These are phyloP conservation scores for Beauveria brongniartii DNA, from an alignment of 2,329 filamentous ascomycete genomes.

Conservation along the genomic window DNA sequence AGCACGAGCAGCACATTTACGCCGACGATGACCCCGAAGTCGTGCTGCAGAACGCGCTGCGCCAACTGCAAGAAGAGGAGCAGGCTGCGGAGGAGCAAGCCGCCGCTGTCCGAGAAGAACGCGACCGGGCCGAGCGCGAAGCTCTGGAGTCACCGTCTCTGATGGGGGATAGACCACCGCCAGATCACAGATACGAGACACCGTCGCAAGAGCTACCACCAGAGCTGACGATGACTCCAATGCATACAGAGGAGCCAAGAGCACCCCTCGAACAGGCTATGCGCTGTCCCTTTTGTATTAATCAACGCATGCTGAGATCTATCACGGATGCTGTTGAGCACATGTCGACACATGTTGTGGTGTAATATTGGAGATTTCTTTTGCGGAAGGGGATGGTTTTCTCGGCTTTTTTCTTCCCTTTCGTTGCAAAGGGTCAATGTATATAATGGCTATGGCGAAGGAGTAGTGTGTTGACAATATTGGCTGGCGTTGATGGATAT, in stretches of 20 bases:
- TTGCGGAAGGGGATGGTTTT: not conserved
- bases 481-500: not conserved
- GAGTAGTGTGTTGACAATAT: not conserved
- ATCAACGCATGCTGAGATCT: slow-evolving; percentile 51
- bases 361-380: slow-evolving; percentile 24
- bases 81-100: slow-evolving; percentile 51
- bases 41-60: slow-evolving; percentile 50
- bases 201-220: slow-evolving; percentile 27
- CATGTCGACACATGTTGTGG: slow-evolving; percentile 53
- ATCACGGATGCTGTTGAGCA: slow-evolving; percentile 57
- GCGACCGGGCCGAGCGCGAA: slow-evolving; percentile 38
- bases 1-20: slow-evolving; percentile 28
- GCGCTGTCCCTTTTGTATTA: slow-evolving; percentile 53
- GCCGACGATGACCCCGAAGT: slow-evolving; percentile 49
- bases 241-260: slow-evolving; percentile 40
- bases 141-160: slow-evolving; percentile 22
- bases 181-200: slow-evolving; percentile 26
- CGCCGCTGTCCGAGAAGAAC: slow-evolving; percentile 44
- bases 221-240: slow-evolving; percentile 47
- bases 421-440: not conserved
- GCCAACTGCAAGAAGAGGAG: slow-evolving; percentile 51
- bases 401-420: not conserved
- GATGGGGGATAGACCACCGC: slow-evolving; percentile 23
- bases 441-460: not conserved
- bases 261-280: slow-evolving; percentile 40